These are phyloP conservation scores for Hordeum pubiflorum DNA, from an alignment of 202 grass and related monocot species.

Conservation along the genomic window DNA sequence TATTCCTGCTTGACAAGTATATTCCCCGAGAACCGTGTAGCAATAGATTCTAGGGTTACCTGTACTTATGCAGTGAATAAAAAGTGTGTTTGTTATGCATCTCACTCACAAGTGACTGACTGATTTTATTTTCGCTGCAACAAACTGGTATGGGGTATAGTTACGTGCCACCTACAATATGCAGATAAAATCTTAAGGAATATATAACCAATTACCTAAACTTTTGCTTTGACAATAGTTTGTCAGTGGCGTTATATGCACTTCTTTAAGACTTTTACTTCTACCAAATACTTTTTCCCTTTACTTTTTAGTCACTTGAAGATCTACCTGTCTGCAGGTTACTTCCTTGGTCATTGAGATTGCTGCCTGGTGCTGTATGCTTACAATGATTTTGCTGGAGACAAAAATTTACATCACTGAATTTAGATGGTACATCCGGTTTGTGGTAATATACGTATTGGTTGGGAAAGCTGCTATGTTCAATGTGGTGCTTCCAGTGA, in stretches of 20 bases:
- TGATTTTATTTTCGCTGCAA: background rate
- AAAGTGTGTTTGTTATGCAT: background rate
- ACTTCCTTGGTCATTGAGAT: slow-evolving; percentile 57
- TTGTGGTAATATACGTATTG: slow-evolving; percentile 83
- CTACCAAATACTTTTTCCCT: background rate
- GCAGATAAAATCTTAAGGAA: background rate
- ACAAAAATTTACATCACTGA: slow-evolving; percentile 76
- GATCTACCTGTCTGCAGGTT: slow-evolving; percentile 42
- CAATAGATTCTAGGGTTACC: background rate
- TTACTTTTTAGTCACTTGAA: slow-evolving; percentile 19
- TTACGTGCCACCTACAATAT: background rate
- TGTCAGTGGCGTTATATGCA: background rate
- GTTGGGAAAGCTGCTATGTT: slow-evolving; percentile 75
- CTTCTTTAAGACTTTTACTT: background rate
- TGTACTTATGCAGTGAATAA: background rate
- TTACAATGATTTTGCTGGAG: slow-evolving; percentile 67
- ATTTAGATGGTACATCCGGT: slow-evolving; percentile 90
- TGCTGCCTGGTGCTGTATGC: slow-evolving; percentile 72
- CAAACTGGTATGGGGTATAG: background rate
- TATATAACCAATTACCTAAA: background rate
- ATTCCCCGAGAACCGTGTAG: background rate
- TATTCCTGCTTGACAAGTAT: background rate
- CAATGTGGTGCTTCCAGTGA: slow-evolving; percentile 70
- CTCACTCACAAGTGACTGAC: background rate
- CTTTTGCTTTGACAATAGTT: background rate